Evolutionary conservation across 2,329 filamentous ascomycete species (phyloP).

Genomic region (Fusarium sublunatum): DNA sequence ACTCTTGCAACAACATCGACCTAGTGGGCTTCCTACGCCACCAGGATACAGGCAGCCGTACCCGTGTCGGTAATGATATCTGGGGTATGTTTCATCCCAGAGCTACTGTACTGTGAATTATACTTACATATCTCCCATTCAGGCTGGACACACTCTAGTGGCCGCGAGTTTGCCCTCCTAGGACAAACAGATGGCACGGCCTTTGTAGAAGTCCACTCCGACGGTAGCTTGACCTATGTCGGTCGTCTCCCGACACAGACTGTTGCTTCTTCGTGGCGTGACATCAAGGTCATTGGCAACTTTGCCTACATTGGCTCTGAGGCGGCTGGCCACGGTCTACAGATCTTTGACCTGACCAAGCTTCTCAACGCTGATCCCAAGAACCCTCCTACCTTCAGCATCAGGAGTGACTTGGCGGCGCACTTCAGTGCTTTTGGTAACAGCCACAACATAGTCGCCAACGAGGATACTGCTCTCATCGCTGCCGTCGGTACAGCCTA

Average conservation of each 20-base stretch:
- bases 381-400: constrained; percentile 34
- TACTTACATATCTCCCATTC: too few species aligned
- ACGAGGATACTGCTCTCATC: constrained; percentile 58
- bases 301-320: constrained; percentile 55
- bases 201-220: constrained; percentile 57
- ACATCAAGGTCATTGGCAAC: constrained; percentile 54
- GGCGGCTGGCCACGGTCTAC: constrained; percentile 64
- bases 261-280: constrained; percentile 51
- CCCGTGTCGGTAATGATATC: too few species aligned
- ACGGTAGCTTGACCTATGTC: constrained; percentile 57
- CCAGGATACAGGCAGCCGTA: too few species aligned
- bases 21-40: too few species aligned
- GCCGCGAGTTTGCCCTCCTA: constrained; percentile 59
- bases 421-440: constrained; percentile 8
- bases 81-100: too few species aligned
- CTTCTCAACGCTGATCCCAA: constrained; percentile 50
- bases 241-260: constrained; percentile 59
- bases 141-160: constrained; percentile 26
- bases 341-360: constrained; percentile 72
- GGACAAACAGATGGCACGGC: constrained; percentile 61
- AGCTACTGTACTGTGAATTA: too few species aligned
- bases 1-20: too few species aligned
- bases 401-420: neutral
- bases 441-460: constrained; percentile 52
- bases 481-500: constrained; percentile 54